These are phyloP conservation scores for Raddia guianensis DNA, from an alignment of 176 grass and related monocot genomes.

Conservation along the genomic window DNA sequence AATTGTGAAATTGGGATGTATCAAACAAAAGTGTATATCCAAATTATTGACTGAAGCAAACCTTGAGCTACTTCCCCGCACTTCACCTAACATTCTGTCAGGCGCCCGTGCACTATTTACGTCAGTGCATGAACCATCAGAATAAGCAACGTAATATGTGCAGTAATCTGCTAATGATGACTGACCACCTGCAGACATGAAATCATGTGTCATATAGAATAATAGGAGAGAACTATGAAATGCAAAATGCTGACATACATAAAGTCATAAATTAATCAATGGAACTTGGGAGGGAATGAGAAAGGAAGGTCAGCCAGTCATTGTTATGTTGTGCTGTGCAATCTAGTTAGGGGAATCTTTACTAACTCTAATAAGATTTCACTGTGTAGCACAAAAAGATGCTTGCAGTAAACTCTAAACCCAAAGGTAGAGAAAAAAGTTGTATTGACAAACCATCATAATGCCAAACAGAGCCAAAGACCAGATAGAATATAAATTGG, in stretches of 20 bases:
- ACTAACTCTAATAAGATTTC: neutral
- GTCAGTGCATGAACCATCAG: conserved; percentile 98
- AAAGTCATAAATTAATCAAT: conserved; percentile 3
- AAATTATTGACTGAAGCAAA: conserved; percentile 32
- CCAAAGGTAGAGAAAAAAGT: neutral
- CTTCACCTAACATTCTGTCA: conserved; percentile 97
- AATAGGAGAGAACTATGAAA: conserved; percentile 13
- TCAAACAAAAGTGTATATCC: neutral
- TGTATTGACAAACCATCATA: neutral
- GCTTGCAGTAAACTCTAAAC: neutral
- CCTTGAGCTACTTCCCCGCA: conserved; percentile 95
- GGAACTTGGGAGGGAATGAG: conserved; percentile 1
- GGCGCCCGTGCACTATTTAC: conserved; percentile 90
- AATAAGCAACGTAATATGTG: conserved; percentile 99
- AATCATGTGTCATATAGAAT: conserved; percentile 26
- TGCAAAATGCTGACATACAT: conserved; percentile 13
- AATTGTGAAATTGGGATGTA: conserved; percentile 2
- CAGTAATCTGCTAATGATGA: conserved; percentile 99
- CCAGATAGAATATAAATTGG: neutral
- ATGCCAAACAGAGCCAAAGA: neutral
- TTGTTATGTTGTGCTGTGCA: neutral
- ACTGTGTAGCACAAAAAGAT: neutral
- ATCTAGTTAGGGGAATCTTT: conserved; percentile 13
- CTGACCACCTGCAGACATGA: conserved; percentile 72
- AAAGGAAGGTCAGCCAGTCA: neutral